Conservation (phyloP, 805 yeast species). For the Suhomyces xylopsoci region DNA sequence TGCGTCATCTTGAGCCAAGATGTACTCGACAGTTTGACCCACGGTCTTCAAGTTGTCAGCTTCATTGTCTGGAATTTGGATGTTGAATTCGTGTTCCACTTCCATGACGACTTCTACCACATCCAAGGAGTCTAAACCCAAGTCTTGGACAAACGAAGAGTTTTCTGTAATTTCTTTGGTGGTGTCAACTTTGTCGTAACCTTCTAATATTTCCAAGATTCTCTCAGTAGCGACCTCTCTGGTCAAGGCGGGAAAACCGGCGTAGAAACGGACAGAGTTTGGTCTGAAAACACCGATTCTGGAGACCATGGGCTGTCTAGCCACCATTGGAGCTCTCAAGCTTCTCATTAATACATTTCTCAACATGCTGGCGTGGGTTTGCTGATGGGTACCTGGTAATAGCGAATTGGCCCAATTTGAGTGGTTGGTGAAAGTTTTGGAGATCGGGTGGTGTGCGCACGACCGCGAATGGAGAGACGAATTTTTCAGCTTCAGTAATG, state of each 20-base stretch:
- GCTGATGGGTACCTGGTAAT: neutral
- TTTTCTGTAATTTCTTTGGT: slow-evolving; percentile 36
- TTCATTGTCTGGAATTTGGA: slow-evolving; percentile 46
- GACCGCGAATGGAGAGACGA: neutral
- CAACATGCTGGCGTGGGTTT: slow-evolving; percentile 22
- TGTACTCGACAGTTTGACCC: slow-evolving; percentile 43
- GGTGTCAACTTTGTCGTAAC: slow-evolving; percentile 53
- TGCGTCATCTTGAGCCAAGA: slow-evolving; percentile 42
- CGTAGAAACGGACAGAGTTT: slow-evolving; percentile 37
- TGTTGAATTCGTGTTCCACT: slow-evolving; percentile 46
- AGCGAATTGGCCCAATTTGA: neutral
- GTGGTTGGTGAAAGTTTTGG: slow-evolving; percentile 1
- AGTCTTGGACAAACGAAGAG: slow-evolving; percentile 36
- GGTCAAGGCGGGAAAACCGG: slow-evolving; percentile 58
- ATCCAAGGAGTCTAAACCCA: slow-evolving; percentile 47
- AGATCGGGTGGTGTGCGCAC: neutral
- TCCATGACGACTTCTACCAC: slow-evolving; percentile 48
- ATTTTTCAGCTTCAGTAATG: neutral
- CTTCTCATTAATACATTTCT: slow-evolving; percentile 28
- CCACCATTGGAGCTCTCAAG: slow-evolving; percentile 20
- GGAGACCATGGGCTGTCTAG: slow-evolving; percentile 14
- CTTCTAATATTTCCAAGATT: slow-evolving; percentile 60
- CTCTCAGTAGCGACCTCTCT: slow-evolving; percentile 62
- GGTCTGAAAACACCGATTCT: slow-evolving; percentile 3
- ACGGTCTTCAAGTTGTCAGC: slow-evolving; percentile 46